Conservation (phyloP, 2,329 filamentous ascomycete genomes). For the Lecanosticta acicola region DNA sequence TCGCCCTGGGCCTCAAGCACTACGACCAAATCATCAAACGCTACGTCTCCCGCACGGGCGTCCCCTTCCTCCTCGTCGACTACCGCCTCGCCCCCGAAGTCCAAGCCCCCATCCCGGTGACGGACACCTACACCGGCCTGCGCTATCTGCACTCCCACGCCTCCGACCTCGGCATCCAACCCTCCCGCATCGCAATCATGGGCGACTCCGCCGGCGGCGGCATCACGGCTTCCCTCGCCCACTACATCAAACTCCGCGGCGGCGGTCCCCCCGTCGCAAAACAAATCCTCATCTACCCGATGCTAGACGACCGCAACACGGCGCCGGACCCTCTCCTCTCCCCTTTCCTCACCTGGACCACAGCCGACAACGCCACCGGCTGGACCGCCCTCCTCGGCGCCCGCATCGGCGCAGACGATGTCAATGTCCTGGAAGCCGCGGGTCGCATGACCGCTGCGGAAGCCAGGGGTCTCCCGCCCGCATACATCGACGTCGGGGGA, state of each 20-base stretch:
- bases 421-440: constrained; percentile 37
- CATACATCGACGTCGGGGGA: constrained; percentile 43
- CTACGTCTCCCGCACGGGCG: constrained; percentile 25
- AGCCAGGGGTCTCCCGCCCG: constrained; percentile 38
- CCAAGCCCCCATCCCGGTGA: constrained; percentile 32
- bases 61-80: constrained; percentile 37
- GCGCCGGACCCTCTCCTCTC: constrained; percentile 31
- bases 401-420: constrained; percentile 30
- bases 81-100: constrained; percentile 44
- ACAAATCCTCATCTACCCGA: constrained; percentile 44
- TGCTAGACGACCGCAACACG: constrained; percentile 44
- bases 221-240: constrained; percentile 36
- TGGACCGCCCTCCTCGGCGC: constrained; percentile 41
- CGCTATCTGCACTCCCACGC: constrained; percentile 37
- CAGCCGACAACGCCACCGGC: constrained; percentile 37
- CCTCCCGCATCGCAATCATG: constrained; percentile 36
- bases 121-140: constrained; percentile 40
- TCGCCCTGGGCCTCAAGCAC: constrained; percentile 30
- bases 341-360: constrained; percentile 34
- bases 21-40: constrained; percentile 23
- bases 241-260: constrained; percentile 31
- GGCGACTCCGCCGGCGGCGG: constrained; percentile 44
- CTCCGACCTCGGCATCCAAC: constrained; percentile 39
- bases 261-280: constrained; percentile 33
- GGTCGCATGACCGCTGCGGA: constrained; percentile 30